phyloP scores from a whole-genome alignment of 352 stramenopile species.

The Pythium rhizo-oryzae region DNA sequence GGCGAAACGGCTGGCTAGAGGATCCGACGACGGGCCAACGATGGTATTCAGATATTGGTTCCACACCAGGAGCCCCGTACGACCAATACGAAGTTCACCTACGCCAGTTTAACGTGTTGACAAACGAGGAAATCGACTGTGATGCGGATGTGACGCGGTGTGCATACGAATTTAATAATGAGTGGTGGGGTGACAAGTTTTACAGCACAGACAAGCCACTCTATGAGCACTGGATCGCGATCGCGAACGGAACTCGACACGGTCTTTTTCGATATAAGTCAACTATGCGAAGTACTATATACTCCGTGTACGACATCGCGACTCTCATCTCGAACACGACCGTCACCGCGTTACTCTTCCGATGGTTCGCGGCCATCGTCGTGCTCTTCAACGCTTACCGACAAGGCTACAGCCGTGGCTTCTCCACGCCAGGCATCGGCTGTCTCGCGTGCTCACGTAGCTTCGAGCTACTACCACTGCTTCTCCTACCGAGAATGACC shows the following conservation, averaged over 20 bases:
- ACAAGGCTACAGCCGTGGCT: conserved; percentile 7
- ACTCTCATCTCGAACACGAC: conserved; percentile 55
- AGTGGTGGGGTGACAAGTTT: conserved; percentile 24
- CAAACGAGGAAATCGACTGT: conserved; percentile 27
- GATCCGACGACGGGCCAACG: conserved; percentile 19
- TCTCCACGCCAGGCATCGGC: conserved; percentile 31
- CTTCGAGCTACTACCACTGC: conserved; percentile 46
- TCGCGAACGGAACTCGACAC: conserved; percentile 36
- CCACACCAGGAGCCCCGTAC: conserved; percentile 8
- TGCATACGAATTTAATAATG: too few relatives aligned
- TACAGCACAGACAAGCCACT: conserved; percentile 16
- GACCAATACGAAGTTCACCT: conserved; percentile 22
- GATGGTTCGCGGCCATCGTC: conserved; percentile 45
- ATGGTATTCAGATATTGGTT: conserved; percentile 41
- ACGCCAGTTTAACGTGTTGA: conserved; percentile 42
- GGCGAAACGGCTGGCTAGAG: conserved; percentile 54
- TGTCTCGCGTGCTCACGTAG: conserved; percentile 42
- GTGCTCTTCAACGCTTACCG: conserved; percentile 30
- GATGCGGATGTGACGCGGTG: too few relatives aligned
- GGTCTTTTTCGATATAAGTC: conserved; percentile 45
- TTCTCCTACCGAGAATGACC: conserved; percentile 45
- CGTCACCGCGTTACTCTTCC: conserved; percentile 36
- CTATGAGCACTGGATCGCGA: too few relatives aligned
- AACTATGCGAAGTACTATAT: conserved; percentile 14
- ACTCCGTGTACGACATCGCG: conserved; percentile 43